Conservation (phyloP, 495 filamentous ascomycete genomes). For the Tuber microsphaerosporum region DNA sequence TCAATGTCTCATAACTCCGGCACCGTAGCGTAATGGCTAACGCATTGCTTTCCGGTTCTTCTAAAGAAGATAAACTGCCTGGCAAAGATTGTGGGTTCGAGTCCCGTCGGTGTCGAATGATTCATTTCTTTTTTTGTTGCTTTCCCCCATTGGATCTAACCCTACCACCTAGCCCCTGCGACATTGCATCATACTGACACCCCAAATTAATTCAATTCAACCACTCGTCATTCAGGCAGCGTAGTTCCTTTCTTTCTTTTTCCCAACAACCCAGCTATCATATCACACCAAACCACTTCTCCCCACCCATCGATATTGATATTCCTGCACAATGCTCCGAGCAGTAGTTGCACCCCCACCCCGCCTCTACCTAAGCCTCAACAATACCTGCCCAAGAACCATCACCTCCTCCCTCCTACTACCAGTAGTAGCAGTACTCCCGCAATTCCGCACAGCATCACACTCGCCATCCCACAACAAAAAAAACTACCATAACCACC, state of each 20-base stretch:
- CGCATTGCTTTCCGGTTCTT: slow-evolving; percentile 18
- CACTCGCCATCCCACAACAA: background rate
- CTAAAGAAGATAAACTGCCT: slow-evolving; percentile 4
- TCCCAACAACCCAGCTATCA: background rate
- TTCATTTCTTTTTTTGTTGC: background rate
- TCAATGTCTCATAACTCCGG: background rate
- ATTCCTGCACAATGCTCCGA: background rate
- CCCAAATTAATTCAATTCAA: background rate
- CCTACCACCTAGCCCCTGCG: background rate
- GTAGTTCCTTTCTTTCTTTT: background rate
- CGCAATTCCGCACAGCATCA: background rate
- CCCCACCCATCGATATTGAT: background rate
- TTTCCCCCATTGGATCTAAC: background rate
- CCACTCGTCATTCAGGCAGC: background rate
- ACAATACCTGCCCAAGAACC: background rate
- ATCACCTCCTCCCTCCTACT: background rate
- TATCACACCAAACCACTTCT: background rate
- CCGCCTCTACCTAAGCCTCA: background rate
- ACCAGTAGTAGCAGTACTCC: background rate
- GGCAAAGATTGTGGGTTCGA: slow-evolving; percentile 21
- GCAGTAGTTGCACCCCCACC: background rate
- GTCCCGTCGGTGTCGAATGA: slow-evolving; percentile 13
- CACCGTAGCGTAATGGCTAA: slow-evolving; percentile 20
- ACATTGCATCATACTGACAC: background rate
- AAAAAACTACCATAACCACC: background rate